Evolutionary conservation across 805 yeast species (phyloP).

Genomic region (Priceomyces carsonii): DNA sequence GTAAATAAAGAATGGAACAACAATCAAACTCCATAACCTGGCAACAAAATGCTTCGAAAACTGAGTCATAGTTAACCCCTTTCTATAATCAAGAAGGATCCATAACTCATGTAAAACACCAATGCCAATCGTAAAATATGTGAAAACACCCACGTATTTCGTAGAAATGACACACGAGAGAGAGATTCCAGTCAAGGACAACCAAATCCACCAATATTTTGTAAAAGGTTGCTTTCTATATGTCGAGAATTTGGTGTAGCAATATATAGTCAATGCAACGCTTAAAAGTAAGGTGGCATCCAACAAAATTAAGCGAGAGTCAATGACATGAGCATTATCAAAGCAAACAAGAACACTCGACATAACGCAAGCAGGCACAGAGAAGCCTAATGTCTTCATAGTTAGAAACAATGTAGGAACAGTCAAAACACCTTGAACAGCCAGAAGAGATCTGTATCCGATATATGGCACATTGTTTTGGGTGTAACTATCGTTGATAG

Average conservation of each 20-base stretch:
- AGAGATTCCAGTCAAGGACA: conserved; percentile 76
- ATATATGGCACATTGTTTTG: conserved; percentile 82
- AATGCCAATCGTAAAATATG: conserved; percentile 82
- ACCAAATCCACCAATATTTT: conserved; percentile 84
- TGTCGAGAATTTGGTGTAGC: conserved; percentile 74
- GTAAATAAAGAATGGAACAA: conserved; percentile 80
- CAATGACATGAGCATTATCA: conserved; percentile 88
- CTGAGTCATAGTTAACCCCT: conserved; percentile 59
- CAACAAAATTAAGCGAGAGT: conserved; percentile 84
- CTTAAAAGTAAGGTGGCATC: conserved; percentile 88
- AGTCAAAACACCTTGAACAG: conserved; percentile 77
- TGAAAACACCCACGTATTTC: conserved; percentile 93
- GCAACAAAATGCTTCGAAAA: conserved; percentile 72
- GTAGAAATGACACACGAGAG: conserved; percentile 92
- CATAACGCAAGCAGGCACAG: conserved; percentile 75
- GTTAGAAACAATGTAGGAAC: conserved; percentile 84
- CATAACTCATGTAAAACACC: conserved; percentile 88
- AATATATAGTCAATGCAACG: conserved; percentile 77
- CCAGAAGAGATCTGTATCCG: conserved; percentile 77
- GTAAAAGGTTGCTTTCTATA: conserved; percentile 69
- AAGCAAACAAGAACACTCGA: conserved; percentile 75
- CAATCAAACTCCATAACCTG: conserved; percentile 68
- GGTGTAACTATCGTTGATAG: conserved; percentile 80
- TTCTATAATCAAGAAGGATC: conserved; percentile 73
- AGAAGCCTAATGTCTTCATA: conserved; percentile 80